These are phyloP conservation scores for Clonostachys sp. DNA, from an alignment of 2,329 filamentous ascomycete genomes.

Conservation along the genomic window DNA sequence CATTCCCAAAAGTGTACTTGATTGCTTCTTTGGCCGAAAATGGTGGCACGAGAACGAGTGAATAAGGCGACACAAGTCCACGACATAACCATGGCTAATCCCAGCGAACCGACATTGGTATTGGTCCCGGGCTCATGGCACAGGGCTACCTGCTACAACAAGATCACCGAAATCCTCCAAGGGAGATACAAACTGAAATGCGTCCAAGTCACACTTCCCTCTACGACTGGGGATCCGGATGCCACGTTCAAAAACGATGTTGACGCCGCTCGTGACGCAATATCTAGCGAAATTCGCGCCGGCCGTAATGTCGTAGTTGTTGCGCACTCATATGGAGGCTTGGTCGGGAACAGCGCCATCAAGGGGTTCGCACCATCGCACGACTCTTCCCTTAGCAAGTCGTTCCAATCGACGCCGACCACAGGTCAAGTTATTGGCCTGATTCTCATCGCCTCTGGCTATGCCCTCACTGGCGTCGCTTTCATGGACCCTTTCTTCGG, in stretches of 20 bases:
- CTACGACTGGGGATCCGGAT: constrained; percentile 21
- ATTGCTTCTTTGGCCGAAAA: too few species aligned
- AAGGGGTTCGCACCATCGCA: constrained; percentile 28
- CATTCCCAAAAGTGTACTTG: too few species aligned
- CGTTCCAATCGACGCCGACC: not conserved
- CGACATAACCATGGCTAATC: too few species aligned
- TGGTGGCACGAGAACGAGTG: too few species aligned
- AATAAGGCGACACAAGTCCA: too few species aligned
- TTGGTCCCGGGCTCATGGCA: constrained; percentile 47
- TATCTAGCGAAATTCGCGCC: constrained; percentile 23
- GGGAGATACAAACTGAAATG: constrained; percentile 20
- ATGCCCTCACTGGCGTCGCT: constrained; percentile 23
- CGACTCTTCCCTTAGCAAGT: not conserved
- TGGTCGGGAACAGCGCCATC: constrained; percentile 38
- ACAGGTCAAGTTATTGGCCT: constrained; percentile 35
- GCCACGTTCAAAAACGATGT: constrained; percentile 36
- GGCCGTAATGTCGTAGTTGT: constrained; percentile 39
- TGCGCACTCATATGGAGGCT: constrained; percentile 43
- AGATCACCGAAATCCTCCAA: constrained; percentile 24
- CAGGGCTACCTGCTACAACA: constrained; percentile 25
- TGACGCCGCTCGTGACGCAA: constrained; percentile 26
- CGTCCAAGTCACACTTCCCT: constrained; percentile 29
- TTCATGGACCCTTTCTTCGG: constrained; percentile 36
- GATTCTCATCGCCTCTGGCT: constrained; percentile 38
- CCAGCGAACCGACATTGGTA: constrained; percentile 23